phyloP scores from a whole-genome alignment of 2,329 filamentous ascomycete species.

The Pyricularia grisea region DNA sequence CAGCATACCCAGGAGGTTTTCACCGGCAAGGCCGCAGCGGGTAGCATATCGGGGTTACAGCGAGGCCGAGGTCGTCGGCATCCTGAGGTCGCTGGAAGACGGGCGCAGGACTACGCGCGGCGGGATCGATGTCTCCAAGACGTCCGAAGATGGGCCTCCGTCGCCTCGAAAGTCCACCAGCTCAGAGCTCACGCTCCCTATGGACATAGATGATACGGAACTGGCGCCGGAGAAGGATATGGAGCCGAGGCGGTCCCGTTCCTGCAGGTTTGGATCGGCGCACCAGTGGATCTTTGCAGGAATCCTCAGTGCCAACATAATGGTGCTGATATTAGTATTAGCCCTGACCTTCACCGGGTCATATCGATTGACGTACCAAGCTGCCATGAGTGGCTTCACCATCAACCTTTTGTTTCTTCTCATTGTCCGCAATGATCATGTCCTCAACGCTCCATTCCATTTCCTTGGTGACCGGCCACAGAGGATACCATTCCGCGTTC shows the following conservation, averaged over 20 bases:
- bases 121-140: not conserved
- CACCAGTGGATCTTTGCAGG: not conserved
- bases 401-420: slow-evolving; percentile 35
- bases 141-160: not conserved
- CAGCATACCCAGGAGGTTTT: not conserved
- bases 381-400: slow-evolving; percentile 15
- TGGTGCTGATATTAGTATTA: not conserved
- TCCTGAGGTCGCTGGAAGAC: not conserved
- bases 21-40: not conserved
- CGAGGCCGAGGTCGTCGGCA: not conserved
- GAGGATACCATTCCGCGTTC: slow-evolving; percentile 28
- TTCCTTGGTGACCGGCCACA: slow-evolving; percentile 22
- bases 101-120: not conserved
- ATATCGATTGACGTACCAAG: slow-evolving; percentile 10
- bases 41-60: not conserved
- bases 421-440: slow-evolving; percentile 38
- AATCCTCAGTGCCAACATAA: not conserved
- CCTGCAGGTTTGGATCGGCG: not conserved
- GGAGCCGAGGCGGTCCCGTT: not conserved
- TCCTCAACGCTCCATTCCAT: slow-evolving; percentile 39
- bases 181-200: not conserved
- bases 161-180: not conserved
- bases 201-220: not conserved
- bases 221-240: not conserved
- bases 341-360: not conserved